Evolutionary conservation across 495 filamentous ascomycete genomes (phyloP), one percentile per base, ranked within the genome.

Genomic region (Penicillium paradoxum): DNA sequence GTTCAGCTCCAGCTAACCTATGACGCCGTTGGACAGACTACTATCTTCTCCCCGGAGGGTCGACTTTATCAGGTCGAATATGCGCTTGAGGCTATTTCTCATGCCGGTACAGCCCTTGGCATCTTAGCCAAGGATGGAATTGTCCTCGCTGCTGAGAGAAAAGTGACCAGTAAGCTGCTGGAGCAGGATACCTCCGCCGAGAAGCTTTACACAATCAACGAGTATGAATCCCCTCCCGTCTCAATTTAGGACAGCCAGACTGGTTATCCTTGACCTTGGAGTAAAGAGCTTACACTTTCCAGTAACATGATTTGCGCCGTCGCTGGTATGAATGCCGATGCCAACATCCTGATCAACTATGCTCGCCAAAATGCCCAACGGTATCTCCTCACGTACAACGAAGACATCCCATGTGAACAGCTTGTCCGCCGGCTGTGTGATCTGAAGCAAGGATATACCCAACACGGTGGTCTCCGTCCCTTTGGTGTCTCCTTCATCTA

Each of bases 291-390:
- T 55, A 72, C 54, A 4, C 19, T 30, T 45, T 42, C 6, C 59
- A 98, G 93, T 77, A 98, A 98, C 78, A 97, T 97, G 95, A 97
- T 98, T 70, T 97, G 92, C 77, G 93, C 93, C 50, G 93, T 98
- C 49, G 93, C 93, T 58, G 93, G 93, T 75, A 97, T 97, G 93
- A 97, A 90, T 43, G 91, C 93, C 67, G 93, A 98, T 70, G 93
- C 93, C 60, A 98, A 98, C 79, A 98, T 98, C 73, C 87, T 98
- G 62, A 97, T 98, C 85, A 97, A 97, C 81, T 96, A 89, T 75
- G 93, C 93, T 72, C 91, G 93, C 56, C 90, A 95, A 82, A 86
- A 86, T 64, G 95, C 93, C 53, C 93, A 99, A 75, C 83, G 84
- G 56, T 97, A 97, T 73, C 93, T 99, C 67, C 83, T 93, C 51